These are phyloP conservation scores for Fusarium aywerte DNA, from an alignment of 2,329 filamentous ascomycete genomes.

Conservation along the genomic window DNA sequence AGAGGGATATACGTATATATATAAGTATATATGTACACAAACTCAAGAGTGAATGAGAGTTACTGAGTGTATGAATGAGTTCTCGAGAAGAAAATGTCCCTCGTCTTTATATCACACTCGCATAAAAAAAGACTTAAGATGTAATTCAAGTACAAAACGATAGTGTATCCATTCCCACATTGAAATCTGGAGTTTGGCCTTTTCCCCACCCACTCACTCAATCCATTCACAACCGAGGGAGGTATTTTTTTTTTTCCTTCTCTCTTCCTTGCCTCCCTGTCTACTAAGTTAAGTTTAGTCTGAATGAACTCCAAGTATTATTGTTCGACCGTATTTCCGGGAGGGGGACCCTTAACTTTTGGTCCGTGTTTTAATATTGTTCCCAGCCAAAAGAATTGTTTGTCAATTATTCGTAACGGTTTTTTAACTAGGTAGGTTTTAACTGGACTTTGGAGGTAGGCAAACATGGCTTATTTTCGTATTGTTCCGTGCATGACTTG, in stretches of 20 bases:
- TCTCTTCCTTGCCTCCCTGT: too few species aligned
- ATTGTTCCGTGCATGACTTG: constrained; percentile 12
- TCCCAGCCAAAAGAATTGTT: too few species aligned
- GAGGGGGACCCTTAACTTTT: background rate
- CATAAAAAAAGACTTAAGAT: too few species aligned
- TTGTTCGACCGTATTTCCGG: constrained; percentile 5
- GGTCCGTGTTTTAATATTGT: constrained; percentile 19
- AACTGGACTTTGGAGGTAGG: background rate
- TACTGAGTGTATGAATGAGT: background rate
- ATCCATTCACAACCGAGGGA: background rate
- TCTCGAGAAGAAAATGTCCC: background rate
- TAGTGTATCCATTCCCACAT: background rate
- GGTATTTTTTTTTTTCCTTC: background rate
- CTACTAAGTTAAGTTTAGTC: constrained; percentile 4
- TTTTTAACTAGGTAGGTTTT: background rate
- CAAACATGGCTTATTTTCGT: constrained; percentile 16
- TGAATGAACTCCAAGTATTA: background rate
- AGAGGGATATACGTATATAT: background rate
- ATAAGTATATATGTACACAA: too few species aligned
- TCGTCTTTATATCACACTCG: constrained; percentile 6
- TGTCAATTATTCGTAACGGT: background rate
- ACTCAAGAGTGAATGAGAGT: background rate
- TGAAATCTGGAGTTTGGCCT: background rate
- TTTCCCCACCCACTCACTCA: background rate
- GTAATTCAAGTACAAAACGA: background rate